Evolutionary conservation across 2,329 filamentous ascomycete genomes (phyloP).

Genomic region (Davidsoniella eucalypti): DNA sequence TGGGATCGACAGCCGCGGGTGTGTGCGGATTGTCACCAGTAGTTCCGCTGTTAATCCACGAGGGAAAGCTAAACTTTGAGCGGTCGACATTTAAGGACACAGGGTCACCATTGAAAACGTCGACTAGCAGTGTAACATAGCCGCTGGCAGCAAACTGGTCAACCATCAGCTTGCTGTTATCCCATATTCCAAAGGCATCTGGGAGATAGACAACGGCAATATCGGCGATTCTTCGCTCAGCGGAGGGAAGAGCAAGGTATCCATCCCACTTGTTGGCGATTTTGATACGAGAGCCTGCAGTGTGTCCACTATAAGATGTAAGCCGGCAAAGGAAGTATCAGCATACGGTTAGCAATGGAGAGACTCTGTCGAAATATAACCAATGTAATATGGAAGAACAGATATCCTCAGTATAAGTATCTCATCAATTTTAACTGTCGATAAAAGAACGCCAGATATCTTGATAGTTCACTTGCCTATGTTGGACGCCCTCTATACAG

Average conservation of each 20-base stretch:
- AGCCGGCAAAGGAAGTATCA: neutral
- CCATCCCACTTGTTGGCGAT: constrained; percentile 29
- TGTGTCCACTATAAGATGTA: constrained; percentile 25
- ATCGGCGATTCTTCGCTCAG: constrained; percentile 16
- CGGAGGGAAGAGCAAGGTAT: constrained; percentile 33
- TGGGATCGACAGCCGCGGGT: constrained; percentile 18
- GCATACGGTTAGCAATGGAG: neutral
- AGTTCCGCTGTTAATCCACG: constrained; percentile 23
- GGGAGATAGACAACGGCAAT: constrained; percentile 28
- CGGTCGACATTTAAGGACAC: constrained; percentile 8
- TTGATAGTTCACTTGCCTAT: constrained; percentile 29
- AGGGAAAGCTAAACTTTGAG: constrained; percentile 28
- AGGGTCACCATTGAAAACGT: constrained; percentile 21
- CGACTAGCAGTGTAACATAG: constrained; percentile 20
- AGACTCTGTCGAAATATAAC: no score
- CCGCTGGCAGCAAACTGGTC: constrained; percentile 21
- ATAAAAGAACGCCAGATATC: no score
- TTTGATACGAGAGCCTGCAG: constrained; percentile 30
- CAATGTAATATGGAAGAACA: no score
- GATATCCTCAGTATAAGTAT: no score
- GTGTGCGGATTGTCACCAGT: constrained; percentile 30
- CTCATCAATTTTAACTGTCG: no score
- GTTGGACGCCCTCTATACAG: constrained; percentile 35
- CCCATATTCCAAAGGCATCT: constrained; percentile 36
- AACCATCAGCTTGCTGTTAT: constrained; percentile 24